A percentile compares a stretch with the other conserved stretches of the same genome.
Evolutionary conservation across 2,329 filamentous ascomycete species (phyloP).

Genomic region (Rutstroemia sp.): DNA sequence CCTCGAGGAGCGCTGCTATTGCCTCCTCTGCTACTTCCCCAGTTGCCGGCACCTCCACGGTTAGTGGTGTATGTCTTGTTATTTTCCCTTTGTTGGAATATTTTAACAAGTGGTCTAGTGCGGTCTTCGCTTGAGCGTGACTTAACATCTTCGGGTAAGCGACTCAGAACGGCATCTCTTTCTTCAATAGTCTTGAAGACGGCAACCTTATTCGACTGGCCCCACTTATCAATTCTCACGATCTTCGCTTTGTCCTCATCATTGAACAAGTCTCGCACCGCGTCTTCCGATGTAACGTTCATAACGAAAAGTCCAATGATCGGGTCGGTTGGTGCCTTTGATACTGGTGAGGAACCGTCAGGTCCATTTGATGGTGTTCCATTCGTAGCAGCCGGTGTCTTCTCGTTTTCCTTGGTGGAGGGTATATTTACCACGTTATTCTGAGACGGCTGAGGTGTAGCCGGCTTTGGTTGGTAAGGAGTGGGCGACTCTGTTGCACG

Average conservation of each 20-base stretch:
- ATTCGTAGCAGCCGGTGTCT: constrained; percentile 40
- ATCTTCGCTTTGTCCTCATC: constrained; percentile 82
- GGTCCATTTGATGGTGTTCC: constrained; percentile 43
- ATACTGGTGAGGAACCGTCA: constrained; percentile 47
- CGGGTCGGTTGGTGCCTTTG: constrained; percentile 55
- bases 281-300: constrained; percentile 76
- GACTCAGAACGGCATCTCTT: constrained; percentile 70
- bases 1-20: constrained; percentile 47
- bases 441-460: constrained; percentile 37
- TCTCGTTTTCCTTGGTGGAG: constrained; percentile 49
- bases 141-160: constrained; percentile 69
- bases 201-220: constrained; percentile 74
- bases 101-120: constrained; percentile 73
- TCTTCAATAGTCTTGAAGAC: constrained; percentile 76
- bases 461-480: constrained; percentile 35
- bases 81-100: constrained; percentile 64
- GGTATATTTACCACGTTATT: constrained; percentile 29
- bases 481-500: constrained; percentile 27
- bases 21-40: constrained; percentile 60
- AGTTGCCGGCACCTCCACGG: constrained; percentile 60
- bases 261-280: constrained; percentile 72
- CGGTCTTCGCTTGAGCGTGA: constrained; percentile 62
- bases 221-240: constrained; percentile 68
- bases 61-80: constrained; percentile 46
- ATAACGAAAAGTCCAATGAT: constrained; percentile 86